Percentiles rank a stretch among this genome's conserved stretches.
phyloP scores from a whole-genome alignment of 805 yeast species.

The Blastobotrys terrestris region DNA sequence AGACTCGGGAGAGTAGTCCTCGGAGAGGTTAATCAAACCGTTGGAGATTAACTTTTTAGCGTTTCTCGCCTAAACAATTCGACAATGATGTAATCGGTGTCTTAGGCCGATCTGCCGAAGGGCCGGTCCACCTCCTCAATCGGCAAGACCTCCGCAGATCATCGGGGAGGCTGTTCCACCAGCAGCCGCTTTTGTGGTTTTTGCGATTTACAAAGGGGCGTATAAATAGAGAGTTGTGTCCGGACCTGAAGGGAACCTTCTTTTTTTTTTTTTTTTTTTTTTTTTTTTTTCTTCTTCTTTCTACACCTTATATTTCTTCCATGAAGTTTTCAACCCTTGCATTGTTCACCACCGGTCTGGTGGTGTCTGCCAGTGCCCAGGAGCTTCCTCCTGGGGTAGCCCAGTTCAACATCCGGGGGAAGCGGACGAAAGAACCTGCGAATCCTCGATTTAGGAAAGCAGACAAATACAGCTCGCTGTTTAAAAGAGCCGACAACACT shows the following conservation, averaged over 20 bases:
- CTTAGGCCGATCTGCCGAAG: background rate
- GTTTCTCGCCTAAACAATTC: background rate
- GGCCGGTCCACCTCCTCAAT: background rate
- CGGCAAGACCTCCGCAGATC: background rate
- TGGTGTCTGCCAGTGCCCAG: background rate
- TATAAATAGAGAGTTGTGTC: background rate
- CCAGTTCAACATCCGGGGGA: constrained; percentile 12
- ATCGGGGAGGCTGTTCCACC: background rate
- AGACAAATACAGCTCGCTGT: background rate
- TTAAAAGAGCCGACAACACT: constrained; percentile 7
- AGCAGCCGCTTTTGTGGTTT: background rate
- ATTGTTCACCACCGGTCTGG: background rate
- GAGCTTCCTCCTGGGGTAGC: background rate
- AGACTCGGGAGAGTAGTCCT: background rate
- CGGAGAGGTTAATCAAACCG: background rate
- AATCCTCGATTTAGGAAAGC: constrained; percentile 11
- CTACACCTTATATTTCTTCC: background rate
- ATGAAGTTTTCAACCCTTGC: background rate
- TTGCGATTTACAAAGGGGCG: background rate
- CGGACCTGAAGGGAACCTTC: background rate
- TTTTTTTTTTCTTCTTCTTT: background rate
- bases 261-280: no score
- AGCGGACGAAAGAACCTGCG: constrained; percentile 12
- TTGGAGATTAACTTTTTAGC: background rate
- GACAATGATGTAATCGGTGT: background rate